A percentile compares a stretch with the other conserved stretches of the same genome.
phyloP scores from a whole-genome alignment of 495 filamentous ascomycete species.

The Penicillium argentinense region DNA sequence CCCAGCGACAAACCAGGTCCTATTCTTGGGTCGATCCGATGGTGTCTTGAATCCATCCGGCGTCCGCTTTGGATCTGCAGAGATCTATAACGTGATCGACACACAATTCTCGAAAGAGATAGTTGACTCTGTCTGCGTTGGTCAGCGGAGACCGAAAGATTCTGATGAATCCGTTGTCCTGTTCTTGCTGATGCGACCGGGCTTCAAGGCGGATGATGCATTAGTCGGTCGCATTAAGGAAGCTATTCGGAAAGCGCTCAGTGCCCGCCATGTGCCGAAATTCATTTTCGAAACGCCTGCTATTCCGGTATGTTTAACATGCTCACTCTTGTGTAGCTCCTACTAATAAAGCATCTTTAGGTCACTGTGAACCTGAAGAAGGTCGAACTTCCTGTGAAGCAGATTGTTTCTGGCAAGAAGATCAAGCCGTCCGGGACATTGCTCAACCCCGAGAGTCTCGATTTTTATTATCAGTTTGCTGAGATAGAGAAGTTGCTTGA shows the following conservation, averaged over 20 bases:
- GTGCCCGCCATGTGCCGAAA: conserved; percentile 70
- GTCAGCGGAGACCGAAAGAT: conserved; percentile 66
- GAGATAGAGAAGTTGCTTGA: conserved; percentile 62
- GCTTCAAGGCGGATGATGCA: conserved; percentile 46
- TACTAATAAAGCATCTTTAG: conserved; percentile 31
- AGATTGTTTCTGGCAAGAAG: conserved; percentile 70
- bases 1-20: conserved; percentile 60
- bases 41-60: conserved; percentile 77
- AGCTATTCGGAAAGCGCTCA: conserved; percentile 60
- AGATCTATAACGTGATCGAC: conserved; percentile 76
- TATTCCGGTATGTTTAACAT: conserved; percentile 62
- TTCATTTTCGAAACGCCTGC: conserved; percentile 75
- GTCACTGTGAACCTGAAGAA: conserved; percentile 79
- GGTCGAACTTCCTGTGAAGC: conserved; percentile 79
- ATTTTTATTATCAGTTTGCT: conserved; percentile 79
- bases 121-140: conserved; percentile 70
- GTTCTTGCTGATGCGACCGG: conserved; percentile 68
- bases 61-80: conserved; percentile 73
- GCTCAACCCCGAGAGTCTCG: conserved; percentile 67
- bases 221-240: conserved; percentile 60
- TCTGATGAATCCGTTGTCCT: conserved; percentile 71
- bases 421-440: conserved; percentile 75
- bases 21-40: conserved; percentile 74
- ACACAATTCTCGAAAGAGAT: conserved; percentile 59
- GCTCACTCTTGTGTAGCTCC: conserved; percentile 2